Base-by-base conservation (phyloP, 306 rosid genomes). In the Dryas drummondii region DNA sequence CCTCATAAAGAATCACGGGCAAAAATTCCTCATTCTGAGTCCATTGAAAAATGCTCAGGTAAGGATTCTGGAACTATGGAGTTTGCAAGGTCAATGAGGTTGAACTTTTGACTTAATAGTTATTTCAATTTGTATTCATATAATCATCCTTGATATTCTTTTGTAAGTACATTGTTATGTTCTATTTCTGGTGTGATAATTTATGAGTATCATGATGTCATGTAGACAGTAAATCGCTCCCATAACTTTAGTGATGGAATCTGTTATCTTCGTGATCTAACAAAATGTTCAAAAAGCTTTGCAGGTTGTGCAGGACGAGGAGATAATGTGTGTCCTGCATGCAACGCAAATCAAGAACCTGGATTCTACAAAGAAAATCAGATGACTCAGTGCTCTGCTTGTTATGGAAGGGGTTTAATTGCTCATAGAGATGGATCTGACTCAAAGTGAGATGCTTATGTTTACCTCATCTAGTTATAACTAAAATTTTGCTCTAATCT, bases 401-500 rank as follows among this genome's bases (percentile, higher is more conserved):
- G 99, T 88, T 68, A 90, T 63, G 97, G 99, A 70, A 92, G 99
- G 83, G 96, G 99, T 77, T 89, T 92, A 82, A 85, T 94, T 80
- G 99, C 99, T 79, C 99, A 90, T 78, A 87, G 71, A 80, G 99
- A 94, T 87, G 99, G 97, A 81, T 92, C 99, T 72, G 99, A 94
- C 79, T 75, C 97, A 48, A 58, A 82, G 97, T 94, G 80, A 86
- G 96, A 78, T 68, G 27, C 79, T 78, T 66, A 7, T 40, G 50
- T 54, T 68, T 49, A 61, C n/a, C 52, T 53, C 57, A 58, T 50
- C 59, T 52, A 9, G 41, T 66, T 55, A 7, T 71, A 53, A 46
- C 44, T 80, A 69, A 56, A 78, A 16, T 76, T 27, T 48, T 22
- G 15, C 51, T 64, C 76, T 44, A 32, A 48, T 51, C 62, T 37